These are phyloP conservation scores for Glycine latifolia DNA, from an alignment of 306 rosid genomes.

Conservation along the genomic window DNA sequence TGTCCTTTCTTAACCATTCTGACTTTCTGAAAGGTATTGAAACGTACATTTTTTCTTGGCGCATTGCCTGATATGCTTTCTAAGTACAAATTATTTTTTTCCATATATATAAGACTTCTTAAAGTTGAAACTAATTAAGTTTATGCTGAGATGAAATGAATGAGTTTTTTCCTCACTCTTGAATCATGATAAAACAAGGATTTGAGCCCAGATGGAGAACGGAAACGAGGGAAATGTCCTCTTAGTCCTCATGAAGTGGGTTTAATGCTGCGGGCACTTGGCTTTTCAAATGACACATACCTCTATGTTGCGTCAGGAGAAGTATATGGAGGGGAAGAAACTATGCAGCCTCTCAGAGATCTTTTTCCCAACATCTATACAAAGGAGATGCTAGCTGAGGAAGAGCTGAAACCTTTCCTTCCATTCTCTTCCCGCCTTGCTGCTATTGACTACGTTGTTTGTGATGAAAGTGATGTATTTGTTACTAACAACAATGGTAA, in stretches of 20 bases:
- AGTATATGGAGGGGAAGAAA: constrained; percentile 96
- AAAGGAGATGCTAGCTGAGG: constrained; percentile 87
- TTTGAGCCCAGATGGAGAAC: constrained; percentile 82
- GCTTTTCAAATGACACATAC: constrained; percentile 86
- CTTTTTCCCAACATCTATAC: constrained; percentile 95
- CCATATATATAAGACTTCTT: constrained; percentile 7
- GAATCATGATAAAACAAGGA: constrained; percentile 62
- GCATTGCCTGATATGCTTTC: constrained; percentile 25
- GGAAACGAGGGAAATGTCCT: constrained; percentile 97
- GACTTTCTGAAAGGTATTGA: constrained; percentile 36
- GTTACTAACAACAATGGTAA: constrained; percentile 96
- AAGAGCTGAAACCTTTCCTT: constrained; percentile 88
- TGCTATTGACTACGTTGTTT: constrained; percentile 94
- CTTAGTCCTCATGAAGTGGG: constrained; percentile 97
- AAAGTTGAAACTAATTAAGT: constrained; percentile 17
- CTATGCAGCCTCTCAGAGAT: constrained; percentile 85
- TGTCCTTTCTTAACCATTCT: constrained; percentile 22
- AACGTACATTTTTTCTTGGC: constrained; percentile 20
- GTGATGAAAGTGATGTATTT: constrained; percentile 94
- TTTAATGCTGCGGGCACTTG: constrained; percentile 91
- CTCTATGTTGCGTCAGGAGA: constrained; percentile 98
- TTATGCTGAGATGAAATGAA: constrained; percentile 35
- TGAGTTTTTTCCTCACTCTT: constrained; percentile 16
- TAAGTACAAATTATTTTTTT: constrained; percentile 3
- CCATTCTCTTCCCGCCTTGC: constrained; percentile 96